Conservation (phyloP, 2,329 filamentous ascomycete genomes). For the Ophiostoma piceae region DNA sequence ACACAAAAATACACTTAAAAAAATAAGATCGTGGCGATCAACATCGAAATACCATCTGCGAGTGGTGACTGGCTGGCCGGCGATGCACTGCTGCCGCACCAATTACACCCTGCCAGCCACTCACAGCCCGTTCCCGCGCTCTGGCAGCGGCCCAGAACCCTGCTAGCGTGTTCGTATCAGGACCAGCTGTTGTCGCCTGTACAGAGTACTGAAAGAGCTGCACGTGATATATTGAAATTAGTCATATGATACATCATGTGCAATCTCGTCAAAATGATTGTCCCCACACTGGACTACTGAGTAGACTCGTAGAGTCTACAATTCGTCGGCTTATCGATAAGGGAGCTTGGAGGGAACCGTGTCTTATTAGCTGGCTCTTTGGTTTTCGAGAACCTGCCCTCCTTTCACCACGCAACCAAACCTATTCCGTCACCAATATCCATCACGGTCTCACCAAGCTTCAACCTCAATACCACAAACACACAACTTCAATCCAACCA, state of each 20-base stretch:
- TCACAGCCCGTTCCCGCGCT: constrained; percentile 18
- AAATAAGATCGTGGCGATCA: neutral
- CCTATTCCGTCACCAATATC: neutral
- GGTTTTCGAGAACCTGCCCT: constrained; percentile 22
- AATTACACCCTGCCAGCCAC: constrained; percentile 16
- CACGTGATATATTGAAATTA: neutral
- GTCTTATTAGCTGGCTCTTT: too few species aligned
- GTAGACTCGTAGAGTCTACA: neutral
- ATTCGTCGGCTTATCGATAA: constrained; percentile 7
- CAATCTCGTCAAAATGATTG: too few species aligned
- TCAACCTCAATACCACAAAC: neutral
- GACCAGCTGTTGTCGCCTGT: neutral
- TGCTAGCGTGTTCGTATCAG: constrained; percentile 7
- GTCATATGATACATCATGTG: neutral
- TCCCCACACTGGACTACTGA: too few species aligned
- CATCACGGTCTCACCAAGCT: too few species aligned
- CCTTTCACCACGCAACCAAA: neutral
- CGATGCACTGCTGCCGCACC: constrained; percentile 14
- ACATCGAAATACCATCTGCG: constrained; percentile 7
- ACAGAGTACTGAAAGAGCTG: neutral
- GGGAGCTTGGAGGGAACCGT: constrained; percentile 14
- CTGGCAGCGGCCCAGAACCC: constrained; percentile 1
- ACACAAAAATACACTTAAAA: neutral
- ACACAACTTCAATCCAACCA: neutral
- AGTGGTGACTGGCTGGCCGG: constrained; percentile 16